phyloP scores from a whole-genome alignment of 2,329 filamentous ascomycete species.

The Neonectria neomacrospora region DNA sequence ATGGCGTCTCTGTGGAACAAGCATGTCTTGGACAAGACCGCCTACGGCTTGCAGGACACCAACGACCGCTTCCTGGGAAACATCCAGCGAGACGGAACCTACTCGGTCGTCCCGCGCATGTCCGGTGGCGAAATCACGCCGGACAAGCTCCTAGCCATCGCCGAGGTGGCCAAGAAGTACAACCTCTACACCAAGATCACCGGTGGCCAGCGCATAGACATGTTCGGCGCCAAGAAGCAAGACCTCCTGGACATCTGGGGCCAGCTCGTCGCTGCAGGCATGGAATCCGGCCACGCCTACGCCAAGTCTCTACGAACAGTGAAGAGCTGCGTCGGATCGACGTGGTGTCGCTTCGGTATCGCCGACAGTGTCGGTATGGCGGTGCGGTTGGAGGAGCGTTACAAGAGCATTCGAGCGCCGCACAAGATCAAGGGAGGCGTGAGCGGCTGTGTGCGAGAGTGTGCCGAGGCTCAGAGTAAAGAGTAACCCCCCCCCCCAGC shows the following conservation, averaged over 20 bases:
- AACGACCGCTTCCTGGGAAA: conserved; percentile 91
- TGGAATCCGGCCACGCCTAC: conserved; percentile 93
- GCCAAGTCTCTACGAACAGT: conserved; percentile 89
- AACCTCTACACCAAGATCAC: conserved; percentile 92
- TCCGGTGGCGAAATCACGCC: conserved; percentile 88
- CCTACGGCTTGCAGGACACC: conserved; percentile 85
- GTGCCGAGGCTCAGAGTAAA: conserved; percentile 91
- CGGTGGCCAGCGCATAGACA: conserved; percentile 88
- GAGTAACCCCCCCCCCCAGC: conserved; percentile 65
- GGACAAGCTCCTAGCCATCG: conserved; percentile 85
- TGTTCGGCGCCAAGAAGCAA: conserved; percentile 92
- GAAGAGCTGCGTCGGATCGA: conserved; percentile 91
- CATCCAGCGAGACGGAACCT: conserved; percentile 91
- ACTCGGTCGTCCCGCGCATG: conserved; percentile 86
- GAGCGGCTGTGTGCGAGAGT: conserved; percentile 91
- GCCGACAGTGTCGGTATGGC: conserved; percentile 94
- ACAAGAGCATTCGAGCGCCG: conserved; percentile 88
- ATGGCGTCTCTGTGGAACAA: conserved; percentile 85
- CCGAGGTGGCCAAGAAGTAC: conserved; percentile 85
- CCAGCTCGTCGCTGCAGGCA: conserved; percentile 80
- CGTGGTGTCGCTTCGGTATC: conserved; percentile 90
- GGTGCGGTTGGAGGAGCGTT: conserved; percentile 85
- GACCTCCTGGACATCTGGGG: conserved; percentile 87
- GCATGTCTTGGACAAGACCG: conserved; percentile 78
- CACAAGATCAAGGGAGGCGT: conserved; percentile 95